Evolutionary conservation across 1,284 basidiomycete species (phyloP).

Genomic region (Ganoderma sp.): DNA sequence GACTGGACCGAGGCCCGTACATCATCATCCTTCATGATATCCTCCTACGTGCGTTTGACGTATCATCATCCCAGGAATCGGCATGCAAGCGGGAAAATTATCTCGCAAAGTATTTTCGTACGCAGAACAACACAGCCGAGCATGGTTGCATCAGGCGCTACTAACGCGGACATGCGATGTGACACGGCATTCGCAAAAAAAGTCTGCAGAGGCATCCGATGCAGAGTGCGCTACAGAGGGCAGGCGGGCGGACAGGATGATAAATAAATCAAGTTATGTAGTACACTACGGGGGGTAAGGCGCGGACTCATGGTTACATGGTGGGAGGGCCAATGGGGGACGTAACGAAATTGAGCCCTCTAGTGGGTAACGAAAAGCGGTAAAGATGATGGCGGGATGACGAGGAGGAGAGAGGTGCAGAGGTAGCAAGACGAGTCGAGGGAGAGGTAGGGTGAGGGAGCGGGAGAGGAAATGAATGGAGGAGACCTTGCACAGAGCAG

Average conservation of each 20-base stretch:
- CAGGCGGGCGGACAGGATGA: conserved; percentile 6
- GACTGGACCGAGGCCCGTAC: not conserved
- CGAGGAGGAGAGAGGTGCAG: not conserved
- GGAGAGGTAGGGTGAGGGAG: conserved; percentile 3
- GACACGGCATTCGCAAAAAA: not conserved
- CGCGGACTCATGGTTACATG: conserved; percentile 13
- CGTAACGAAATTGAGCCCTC: conserved; percentile 18
- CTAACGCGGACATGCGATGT: not conserved
- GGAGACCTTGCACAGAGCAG: not conserved
- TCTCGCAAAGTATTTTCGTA: not conserved
- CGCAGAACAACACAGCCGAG: not conserved
- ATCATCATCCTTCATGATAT: not conserved
- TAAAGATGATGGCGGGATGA: not conserved
- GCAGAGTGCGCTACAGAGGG: not conserved
- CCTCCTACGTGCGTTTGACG: not conserved
- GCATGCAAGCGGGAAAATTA: not conserved
- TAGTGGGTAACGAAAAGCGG: conserved; percentile 24
- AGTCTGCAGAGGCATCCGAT: not conserved
- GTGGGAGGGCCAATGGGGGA: conserved; percentile 11
- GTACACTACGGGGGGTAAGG: conserved; percentile 26
- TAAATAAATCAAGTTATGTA: conserved; percentile 35
- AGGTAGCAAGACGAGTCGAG: not conserved
- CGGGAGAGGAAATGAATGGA: not conserved
- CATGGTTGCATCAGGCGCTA: not conserved
- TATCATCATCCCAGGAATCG: not conserved